Percentiles rank a stretch among this genome's conserved stretches.
phyloP scores from a whole-genome alignment of 2,329 filamentous ascomycete genomes.

The Cryphonectria naterciae region DNA sequence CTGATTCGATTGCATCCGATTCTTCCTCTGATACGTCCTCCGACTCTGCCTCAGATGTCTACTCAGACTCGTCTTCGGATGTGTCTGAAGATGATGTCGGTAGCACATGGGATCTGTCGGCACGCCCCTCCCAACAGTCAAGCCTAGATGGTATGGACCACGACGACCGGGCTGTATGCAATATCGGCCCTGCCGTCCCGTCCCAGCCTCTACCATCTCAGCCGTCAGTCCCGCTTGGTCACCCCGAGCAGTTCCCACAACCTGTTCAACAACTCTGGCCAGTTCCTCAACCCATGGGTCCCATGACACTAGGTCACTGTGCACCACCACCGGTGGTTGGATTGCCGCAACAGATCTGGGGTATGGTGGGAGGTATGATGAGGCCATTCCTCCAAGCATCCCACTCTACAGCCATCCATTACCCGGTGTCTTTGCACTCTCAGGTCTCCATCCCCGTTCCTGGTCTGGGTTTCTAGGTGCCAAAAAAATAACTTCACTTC shows the following conservation, averaged over 20 bases:
- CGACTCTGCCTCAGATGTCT: neutral
- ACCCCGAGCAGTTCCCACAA: neutral
- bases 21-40: neutral
- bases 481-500: neutral
- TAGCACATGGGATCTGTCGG: neutral
- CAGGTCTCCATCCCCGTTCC: conserved; percentile 5
- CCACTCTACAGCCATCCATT: neutral
- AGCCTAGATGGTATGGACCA: neutral
- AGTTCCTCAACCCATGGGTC: neutral
- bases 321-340: conserved; percentile 1
- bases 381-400: conserved; percentile 4
- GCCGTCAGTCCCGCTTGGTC: neutral
- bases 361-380: conserved; percentile 4
- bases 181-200: neutral
- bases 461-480: neutral
- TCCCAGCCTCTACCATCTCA: neutral
- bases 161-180: neutral
- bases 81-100: neutral
- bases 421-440: conserved; percentile 4
- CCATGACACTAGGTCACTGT: neutral
- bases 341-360: conserved; percentile 4
- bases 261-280: neutral
- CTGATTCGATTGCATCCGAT: neutral
- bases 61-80: neutral
- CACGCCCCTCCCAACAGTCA: neutral